Base-by-base conservation (phyloP, 331 rosid genomes). In the Telfairia occidentalis region DNA sequence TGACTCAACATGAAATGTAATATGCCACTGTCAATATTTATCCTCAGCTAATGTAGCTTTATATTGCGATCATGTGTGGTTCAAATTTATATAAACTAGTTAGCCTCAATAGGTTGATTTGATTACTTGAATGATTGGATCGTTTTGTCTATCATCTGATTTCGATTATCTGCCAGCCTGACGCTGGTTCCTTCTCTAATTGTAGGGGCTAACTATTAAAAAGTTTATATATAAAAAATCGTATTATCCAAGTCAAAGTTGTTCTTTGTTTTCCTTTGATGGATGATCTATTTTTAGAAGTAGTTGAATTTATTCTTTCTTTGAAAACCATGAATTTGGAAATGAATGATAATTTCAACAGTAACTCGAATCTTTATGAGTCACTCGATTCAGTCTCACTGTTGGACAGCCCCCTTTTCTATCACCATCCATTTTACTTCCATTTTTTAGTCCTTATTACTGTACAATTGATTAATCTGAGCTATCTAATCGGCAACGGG, bases 401-500 rank as follows among this genome's bases (percentile, higher is more conserved):
- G 7, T 63, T 35, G 28, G 9, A 35, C 48, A 19, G 16, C 19
- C 8, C 13, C 15, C 15, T 7, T 34, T 34, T 34, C 24, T n/a
- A 9, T n/a, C 9, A 10, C 28, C 7, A 32, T 40, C 12, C 2
- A 11, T 40, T 66, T 23, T 23, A 26, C 57, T 7, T 69, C 7
- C 55, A 69, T 6, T 15, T 18, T 18, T 2, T 52, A 43, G 40
- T 61, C 50, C 48, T 21, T 26, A 30, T 30, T 69, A 13, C 15
- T 15, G 1, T 24, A 69, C 74, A 42, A 43, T 43, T 16, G 40
- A 18, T 46, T 18, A 64, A 48, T 58, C 28, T 32, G 26, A n/a
- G 40, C 8, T 4, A 69, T 78, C 50, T 60, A 28, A 61, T 63
- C 46, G 78, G 58, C 57, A 61, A 58, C 34, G 23, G 72, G 61